Evolutionary conservation across 1,139 yeast species (phyloP).

Genomic region (Blastobotrys elegans): DNA sequence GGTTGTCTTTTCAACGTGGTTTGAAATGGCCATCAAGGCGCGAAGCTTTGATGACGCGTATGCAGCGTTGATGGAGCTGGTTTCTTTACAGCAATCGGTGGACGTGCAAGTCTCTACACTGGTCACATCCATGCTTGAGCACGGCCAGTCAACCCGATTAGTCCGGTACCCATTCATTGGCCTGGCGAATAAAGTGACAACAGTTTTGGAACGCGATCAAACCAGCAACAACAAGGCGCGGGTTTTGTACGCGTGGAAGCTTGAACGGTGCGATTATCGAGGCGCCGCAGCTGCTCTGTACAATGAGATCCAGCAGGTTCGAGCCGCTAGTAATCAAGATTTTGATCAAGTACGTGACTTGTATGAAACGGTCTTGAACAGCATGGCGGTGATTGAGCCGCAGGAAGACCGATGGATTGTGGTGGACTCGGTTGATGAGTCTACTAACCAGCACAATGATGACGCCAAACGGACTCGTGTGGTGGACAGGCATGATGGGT

Average conservation of each 20-base stretch:
- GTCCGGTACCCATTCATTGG: conserved; percentile 33
- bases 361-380: conserved; percentile 28
- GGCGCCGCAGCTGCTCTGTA: conserved; percentile 23
- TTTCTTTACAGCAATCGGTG: neutral
- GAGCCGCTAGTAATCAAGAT: neutral
- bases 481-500: conserved; percentile 12
- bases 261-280: conserved; percentile 31
- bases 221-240: neutral
- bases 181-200: conserved; percentile 24
- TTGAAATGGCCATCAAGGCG: conserved; percentile 24
- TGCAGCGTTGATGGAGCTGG: conserved; percentile 28
- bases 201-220: conserved; percentile 17
- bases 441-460: neutral
- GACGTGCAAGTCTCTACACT: conserved; percentile 18
- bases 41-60: conserved; percentile 31
- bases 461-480: conserved; percentile 5
- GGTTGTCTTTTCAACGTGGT: conserved; percentile 15
- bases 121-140: conserved; percentile 22
- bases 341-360: conserved; percentile 14
- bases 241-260: conserved; percentile 33
- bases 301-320: conserved; percentile 8
- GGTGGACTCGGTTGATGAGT: conserved; percentile 15
- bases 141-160: conserved; percentile 24
- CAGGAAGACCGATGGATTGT: conserved; percentile 32
- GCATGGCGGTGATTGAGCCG: conserved; percentile 26